Evolutionary conservation across 2,329 filamentous ascomycete genomes (phyloP), one percentile per base, ranked within the genome.

Genomic region (Clonostachys sp.): DNA sequence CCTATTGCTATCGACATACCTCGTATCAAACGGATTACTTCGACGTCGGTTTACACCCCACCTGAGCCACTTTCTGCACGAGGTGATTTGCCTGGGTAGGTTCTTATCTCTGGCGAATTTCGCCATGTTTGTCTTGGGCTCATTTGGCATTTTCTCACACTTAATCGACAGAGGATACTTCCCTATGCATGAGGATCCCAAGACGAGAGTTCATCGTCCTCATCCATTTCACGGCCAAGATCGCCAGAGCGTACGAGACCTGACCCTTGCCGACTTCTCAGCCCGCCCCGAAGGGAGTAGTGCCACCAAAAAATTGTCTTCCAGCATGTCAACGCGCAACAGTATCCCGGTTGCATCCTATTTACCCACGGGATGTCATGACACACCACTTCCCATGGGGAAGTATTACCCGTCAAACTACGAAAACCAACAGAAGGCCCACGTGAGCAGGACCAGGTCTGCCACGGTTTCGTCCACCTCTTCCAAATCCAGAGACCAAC

Each of bases 371-470:
- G 76, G 75, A 3, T 65, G 73, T 36, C 70, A 74, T 44, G 71
- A 72, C 36, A 69, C 62, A 35, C 62, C 70, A 5, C 62, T 81
- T 34, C 77, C 80, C 0, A 68, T 81, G 63, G 81, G 81, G 20
- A 84, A 83, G 62, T 84, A 84, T 55, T 82, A 84, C 49, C 81
- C 81, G 1, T 75, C 78, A 24, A 83, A 83, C 61, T 84, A 81
- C 55, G 77, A 81, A 53, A 67, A 65, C 30, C 59, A 67, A 44
- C 24, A 30, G 24, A 30, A 30, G 24, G 24, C 24, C 8, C 24
- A 30, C 24, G 24, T 10, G 24, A 30, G 8, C 9, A 30, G 24
- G 24, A 30, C 34, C 14, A 39, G 20, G 7, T 40, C 42, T 20
- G 35, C 34, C 10, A 43, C 46, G 6, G 6, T 33, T 7, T 34